Conservation (phyloP, 805 yeast species). For the Teunomyces gatunensis region DNA sequence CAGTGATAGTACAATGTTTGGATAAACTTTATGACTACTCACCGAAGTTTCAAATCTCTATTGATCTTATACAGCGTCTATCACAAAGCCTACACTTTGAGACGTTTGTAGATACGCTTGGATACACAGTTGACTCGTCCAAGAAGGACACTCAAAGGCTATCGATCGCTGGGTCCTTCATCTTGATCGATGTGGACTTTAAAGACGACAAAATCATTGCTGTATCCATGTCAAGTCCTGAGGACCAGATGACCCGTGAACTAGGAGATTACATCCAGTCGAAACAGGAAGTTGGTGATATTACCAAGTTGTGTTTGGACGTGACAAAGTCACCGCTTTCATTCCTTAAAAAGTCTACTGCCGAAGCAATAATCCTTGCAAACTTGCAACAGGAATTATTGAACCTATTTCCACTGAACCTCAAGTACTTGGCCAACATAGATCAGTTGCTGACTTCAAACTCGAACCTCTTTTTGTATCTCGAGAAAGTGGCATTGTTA, state of each 20-base stretch:
- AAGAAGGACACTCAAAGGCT: slow-evolving; percentile 25
- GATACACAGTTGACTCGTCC: slow-evolving; percentile 16
- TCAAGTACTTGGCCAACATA: slow-evolving; percentile 34
- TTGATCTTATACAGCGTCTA: slow-evolving; percentile 37
- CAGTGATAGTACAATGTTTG: slow-evolving; percentile 13
- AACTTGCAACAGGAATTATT: slow-evolving; percentile 23
- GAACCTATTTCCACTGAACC: slow-evolving; percentile 32
- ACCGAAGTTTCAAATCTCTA: slow-evolving; percentile 26
- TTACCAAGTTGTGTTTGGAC: slow-evolving; percentile 4
- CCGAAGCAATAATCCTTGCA: slow-evolving; percentile 28
- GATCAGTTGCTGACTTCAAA: slow-evolving; percentile 33
- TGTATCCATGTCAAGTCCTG: slow-evolving; percentile 27
- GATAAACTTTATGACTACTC: slow-evolving; percentile 31
- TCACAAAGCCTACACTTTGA: slow-evolving; percentile 41
- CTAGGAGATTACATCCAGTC: neutral
- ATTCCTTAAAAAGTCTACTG: slow-evolving; percentile 8
- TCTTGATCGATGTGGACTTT: slow-evolving; percentile 41
- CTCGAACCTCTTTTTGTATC: slow-evolving; percentile 28
- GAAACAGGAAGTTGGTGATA: neutral
- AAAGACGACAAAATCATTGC: slow-evolving; percentile 23
- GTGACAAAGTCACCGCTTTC: slow-evolving; percentile 4
- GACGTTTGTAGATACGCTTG: slow-evolving; percentile 40
- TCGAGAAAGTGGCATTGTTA: slow-evolving; percentile 30
- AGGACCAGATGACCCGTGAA: slow-evolving; percentile 1
- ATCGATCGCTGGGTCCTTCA: slow-evolving; percentile 41